Evolutionary conservation across 108 stramenopile genomes (phyloP), one percentile per base, ranked within the genome.

Genomic region (Nitzschia sp.): DNA sequence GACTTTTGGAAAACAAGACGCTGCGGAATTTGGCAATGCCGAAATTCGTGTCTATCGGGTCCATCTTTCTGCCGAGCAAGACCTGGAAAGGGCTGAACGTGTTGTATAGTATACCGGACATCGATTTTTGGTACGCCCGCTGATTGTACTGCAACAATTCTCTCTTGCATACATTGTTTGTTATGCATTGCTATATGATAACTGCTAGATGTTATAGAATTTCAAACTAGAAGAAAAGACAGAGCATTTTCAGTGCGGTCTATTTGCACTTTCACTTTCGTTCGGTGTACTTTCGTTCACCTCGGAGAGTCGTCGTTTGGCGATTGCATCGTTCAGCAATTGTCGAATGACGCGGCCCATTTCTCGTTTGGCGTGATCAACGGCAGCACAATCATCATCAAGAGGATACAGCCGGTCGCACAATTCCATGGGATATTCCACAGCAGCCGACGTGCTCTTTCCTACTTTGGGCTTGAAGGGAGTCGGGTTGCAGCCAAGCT

Each of bases 381-480:
- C 5, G 21, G 13, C 13, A n/a, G n/a, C n/a, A n/a, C n/a, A n/a
- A n/a, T n/a, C n/a, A 59, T 59, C 17, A 46, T 45, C 61, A 1
- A 26, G 61, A 45, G 61, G 61, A 27, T 91, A 82, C 55, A 94
- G 28, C 21, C 93, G 76, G 8, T 65, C 31, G 57, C 89, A 88
- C 48, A 90, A 80, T 68, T 94, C 89, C 54, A 88, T 55, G 1
- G 93, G 93, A 38, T 67, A 77, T 66, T 94, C 93, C 24, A 88
- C 65, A 0, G 74, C 70, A 11, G 78, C 75, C 65, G 83, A 85
- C 0, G 93, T 84, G 26, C 54, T 26, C 46, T 82, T 82, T 45
- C 70, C 77, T 1, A 62, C 68, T 53, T 72, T 78, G 2, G 85
- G 84, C 28, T 81, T 77, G 19, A 71, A 70, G 25, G 90, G 90